Evolutionary conservation across 2,329 filamentous ascomycete genomes (phyloP).

Genomic region (Trichoderma sp.): DNA sequence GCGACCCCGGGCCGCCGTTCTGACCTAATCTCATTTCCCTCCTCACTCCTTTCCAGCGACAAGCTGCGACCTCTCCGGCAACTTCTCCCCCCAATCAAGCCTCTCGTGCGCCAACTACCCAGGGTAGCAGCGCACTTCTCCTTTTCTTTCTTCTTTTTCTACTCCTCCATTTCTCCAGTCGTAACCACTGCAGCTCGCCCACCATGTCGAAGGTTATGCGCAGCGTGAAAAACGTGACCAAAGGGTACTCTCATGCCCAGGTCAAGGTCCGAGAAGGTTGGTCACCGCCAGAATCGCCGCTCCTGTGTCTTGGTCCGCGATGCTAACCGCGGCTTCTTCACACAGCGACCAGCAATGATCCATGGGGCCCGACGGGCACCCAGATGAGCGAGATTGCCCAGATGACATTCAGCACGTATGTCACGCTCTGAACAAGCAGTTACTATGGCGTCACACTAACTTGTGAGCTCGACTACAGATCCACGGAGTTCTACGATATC

Average conservation of each 20-base stretch:
- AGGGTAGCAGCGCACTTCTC: background rate
- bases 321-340: constrained; percentile 19
- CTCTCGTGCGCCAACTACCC: background rate
- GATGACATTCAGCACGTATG: constrained; percentile 96
- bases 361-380: constrained; percentile 95
- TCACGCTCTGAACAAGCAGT: constrained; percentile 29
- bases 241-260: constrained; percentile 94
- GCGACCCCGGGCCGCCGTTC: constrained; percentile 6
- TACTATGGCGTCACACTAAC: constrained; percentile 16
- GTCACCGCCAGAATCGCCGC: constrained; percentile 35
- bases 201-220: constrained; percentile 95
- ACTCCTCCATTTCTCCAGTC: background rate
- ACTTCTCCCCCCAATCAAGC: constrained; percentile 3
- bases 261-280: constrained; percentile 97
- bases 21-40: constrained; percentile 13
- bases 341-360: constrained; percentile 94
- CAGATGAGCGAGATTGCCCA: constrained; percentile 99
- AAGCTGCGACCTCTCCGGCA: constrained; percentile 9
- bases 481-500: constrained; percentile 97
- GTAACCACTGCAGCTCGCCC: constrained; percentile 36
- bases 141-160: background rate
- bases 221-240: constrained; percentile 99
- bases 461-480: constrained; percentile 54
- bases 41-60: constrained; percentile 22
- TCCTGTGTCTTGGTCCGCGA: background rate